phyloP scores from a whole-genome alignment of 192 early-diverging fungal genomes.

The Entomortierella chlamydospora region DNA sequence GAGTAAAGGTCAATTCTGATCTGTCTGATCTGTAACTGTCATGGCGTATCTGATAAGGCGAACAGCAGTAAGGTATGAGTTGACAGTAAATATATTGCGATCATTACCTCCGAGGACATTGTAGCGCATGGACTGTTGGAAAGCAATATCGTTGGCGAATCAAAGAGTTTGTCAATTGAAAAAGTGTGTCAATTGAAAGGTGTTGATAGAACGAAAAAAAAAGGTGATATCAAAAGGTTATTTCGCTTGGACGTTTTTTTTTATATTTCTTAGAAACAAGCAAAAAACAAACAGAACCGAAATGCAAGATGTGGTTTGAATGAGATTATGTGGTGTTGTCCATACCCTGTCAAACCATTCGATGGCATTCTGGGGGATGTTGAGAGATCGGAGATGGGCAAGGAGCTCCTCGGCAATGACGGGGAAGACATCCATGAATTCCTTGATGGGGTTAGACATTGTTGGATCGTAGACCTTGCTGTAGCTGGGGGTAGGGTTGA shows the following conservation, averaged over 20 bases:
- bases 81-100: neutral
- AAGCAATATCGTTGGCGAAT: conserved; percentile 6
- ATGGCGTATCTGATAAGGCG: too few species aligned
- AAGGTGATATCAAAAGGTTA: too few species aligned
- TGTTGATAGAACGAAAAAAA: too few species aligned
- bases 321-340: too few species aligned
- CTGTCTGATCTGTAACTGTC: too few species aligned
- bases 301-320: too few species aligned
- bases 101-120: conserved; percentile 64
- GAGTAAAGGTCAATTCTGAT: conserved; percentile 1
- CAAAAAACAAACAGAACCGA: too few species aligned
- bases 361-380: conserved; percentile 74
- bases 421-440: conserved; percentile 83
- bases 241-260: too few species aligned
- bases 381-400: conserved; percentile 73
- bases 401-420: conserved; percentile 80
- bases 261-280: too few species aligned
- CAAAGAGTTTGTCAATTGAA: neutral
- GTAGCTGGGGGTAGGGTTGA: neutral
- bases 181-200: neutral
- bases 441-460: conserved; percentile 52
- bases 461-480: neutral
- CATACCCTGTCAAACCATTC: conserved; percentile 72
- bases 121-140: conserved; percentile 59
- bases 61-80: neutral